Base-by-base conservation (phyloP, 148 eudicot species). In the Agrostemma githago region DNA sequence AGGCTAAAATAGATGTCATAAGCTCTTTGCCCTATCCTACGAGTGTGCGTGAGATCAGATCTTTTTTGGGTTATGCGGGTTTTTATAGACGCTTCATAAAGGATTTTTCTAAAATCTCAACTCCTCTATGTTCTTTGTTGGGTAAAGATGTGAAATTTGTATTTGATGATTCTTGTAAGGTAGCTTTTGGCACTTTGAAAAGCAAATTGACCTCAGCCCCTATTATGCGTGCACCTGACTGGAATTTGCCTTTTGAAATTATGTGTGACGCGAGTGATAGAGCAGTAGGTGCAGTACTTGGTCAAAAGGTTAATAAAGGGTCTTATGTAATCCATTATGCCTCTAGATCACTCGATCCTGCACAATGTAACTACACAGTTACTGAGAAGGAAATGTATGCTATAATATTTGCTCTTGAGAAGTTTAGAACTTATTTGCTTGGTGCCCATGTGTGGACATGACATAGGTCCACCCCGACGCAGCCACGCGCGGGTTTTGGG, bases 251-350 rank as follows among this genome's bases (percentile, higher is more conserved):
- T 6, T 62, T 62, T 62, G 66, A 62, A 62, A 62, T 62, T 26
- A 62, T 62, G 66, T 62, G 66, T 26, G 66, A 62, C 9, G 66
- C 66, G 26, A 62, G 66, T 20, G 39, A 62, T 62, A 62, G 38
- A 14, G 15, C 42, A 8, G 15, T 62, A 21, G 66, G 40, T 21
- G 66, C 40, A 6, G 42, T 62, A 10, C 38, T 62, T 21, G 66
- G 66, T 16, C 11, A 62, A 20, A 26, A 26, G 34, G 34, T 26
- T 26, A 26, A 26, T 26, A 26, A 26, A 26, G 34, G 1, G 34
- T 26, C 64, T n/a, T 60, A 60, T 60, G 64, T 60, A n/a, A 60
- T 60, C 21, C 64, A 60, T 60, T 60, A 60, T 60, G 64, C 64
- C 17, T 60, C 64, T 3, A 60, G 17, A 60, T 60, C 64, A 60